Percentiles rank a stretch among this genome's conserved stretches.
Evolutionary conservation across 225 moss, liverwort and hornwort species (phyloP).

Genomic region (Asterella californica): DNA sequence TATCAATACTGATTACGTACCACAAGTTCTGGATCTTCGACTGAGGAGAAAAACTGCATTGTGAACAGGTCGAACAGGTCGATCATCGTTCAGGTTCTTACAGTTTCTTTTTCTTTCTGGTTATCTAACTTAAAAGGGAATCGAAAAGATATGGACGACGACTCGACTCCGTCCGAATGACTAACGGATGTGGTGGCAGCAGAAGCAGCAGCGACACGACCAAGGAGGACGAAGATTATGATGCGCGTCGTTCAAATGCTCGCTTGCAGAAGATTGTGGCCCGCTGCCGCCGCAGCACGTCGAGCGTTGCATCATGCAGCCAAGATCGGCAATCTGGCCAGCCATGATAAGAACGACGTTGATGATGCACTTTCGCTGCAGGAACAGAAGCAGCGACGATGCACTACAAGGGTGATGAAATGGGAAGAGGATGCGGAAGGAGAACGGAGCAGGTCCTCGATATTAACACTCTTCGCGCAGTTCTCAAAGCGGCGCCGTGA

Average conservation of each 20-base stretch:
- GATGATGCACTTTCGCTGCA: neutral
- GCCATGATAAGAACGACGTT: neutral
- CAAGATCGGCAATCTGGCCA: neutral
- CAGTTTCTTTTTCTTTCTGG: neutral
- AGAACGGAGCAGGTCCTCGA: neutral
- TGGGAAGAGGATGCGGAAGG: neutral
- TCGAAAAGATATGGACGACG: constrained; percentile 6
- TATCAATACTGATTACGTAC: no score
- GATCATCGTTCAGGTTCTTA: neutral
- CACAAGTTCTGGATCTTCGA: no score
- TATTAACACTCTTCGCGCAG: neutral
- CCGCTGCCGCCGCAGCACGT: neutral
- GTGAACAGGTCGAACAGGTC: no score
- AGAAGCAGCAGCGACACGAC: neutral
- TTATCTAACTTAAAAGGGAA: neutral
- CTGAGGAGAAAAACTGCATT: no score
- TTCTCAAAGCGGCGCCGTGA: constrained; percentile 11
- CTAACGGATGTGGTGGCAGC: neutral
- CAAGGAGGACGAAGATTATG: neutral
- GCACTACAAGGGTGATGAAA: neutral
- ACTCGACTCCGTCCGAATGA: neutral
- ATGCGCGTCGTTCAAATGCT: neutral
- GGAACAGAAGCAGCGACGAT: neutral
- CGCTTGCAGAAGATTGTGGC: neutral
- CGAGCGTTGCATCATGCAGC: neutral